phyloP scores from a whole-genome alignment of 1,284 basidiomycete genomes.

The Moesziomyces parantarcticus region DNA sequence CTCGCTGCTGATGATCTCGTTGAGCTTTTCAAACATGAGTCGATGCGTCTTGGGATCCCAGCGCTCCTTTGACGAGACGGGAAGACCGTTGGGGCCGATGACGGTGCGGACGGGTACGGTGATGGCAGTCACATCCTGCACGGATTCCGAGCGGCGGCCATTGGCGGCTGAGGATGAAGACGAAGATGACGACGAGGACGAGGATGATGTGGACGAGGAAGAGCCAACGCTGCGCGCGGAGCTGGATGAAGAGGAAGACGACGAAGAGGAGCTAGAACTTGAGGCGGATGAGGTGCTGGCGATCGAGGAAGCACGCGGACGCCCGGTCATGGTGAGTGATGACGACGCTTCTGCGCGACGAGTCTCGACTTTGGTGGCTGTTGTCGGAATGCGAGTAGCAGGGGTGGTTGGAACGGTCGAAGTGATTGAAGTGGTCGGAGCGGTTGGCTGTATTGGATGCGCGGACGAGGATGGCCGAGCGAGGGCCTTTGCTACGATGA shows the following conservation, averaged over 20 bases:
- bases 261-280: constrained; percentile 13
- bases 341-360: constrained; percentile 2
- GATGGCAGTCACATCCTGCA: constrained; percentile 37
- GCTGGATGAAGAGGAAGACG: constrained; percentile 10
- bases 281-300: constrained; percentile 12
- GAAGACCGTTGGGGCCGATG: constrained; percentile 28
- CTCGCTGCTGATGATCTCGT: constrained; percentile 39
- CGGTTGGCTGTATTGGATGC: neutral
- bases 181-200: constrained; percentile 6
- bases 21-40: constrained; percentile 49
- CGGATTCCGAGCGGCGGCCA: constrained; percentile 25
- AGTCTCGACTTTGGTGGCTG: constrained; percentile 4
- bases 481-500: constrained; percentile 30
- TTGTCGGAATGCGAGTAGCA: too few species aligned
- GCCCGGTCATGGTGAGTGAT: neutral
- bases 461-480: constrained; percentile 1
- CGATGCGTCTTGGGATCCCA: constrained; percentile 39
- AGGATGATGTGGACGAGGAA: constrained; percentile 9
- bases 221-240: constrained; percentile 1
- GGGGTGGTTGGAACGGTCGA: neutral
- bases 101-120: constrained; percentile 23
- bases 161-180: constrained; percentile 3
- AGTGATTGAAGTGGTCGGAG: neutral
- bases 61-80: constrained; percentile 39
- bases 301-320: constrained; percentile 9